Evolutionary conservation across 2,329 filamentous ascomycete species (phyloP), one percentile per base, ranked within the genome.

Genomic region (Botrytis cinerea): DNA sequence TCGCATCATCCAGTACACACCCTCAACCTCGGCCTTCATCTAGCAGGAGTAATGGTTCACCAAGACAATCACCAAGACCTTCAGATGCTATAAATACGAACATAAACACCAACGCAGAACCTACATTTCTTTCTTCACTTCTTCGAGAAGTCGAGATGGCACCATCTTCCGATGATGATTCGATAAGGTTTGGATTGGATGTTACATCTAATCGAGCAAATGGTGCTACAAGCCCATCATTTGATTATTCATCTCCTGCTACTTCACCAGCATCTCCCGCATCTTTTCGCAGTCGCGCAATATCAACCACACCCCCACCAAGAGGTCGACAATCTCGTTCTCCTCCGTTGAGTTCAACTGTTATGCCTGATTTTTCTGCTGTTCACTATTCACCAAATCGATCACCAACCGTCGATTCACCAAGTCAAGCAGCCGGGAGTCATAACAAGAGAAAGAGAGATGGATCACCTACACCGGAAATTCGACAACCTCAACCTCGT

Each of bases 121-220:
- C 94, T 12, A 95, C 93, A 9, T 95, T 98, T 80, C 86, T 98
- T 12, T 93, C 94, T 38, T 95, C 94, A 0, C 85, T 98, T 10
- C 84, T 98, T 68, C 94, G 93, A 80, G 95, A 98, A 82, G 93
- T 98, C 1, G 94, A 97, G 75, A 88, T 87, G 82, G 87, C 54
- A 86, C 82, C 87, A 72, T 82, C 84, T 4, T 87, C 87, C 0
- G 89, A 91, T 72, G 89, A 91, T 69, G 88, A 90, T 71, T 84
- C 71, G 16, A 67, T 75, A n/a, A 75, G 79, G 73, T 74, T 77
- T 57, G 72, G 67, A 43, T 75, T 77, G 28, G 77, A 75, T 68
- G 71, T 75, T 48, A 76, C 74, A 20, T 75, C 76, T 32, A 63
- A 60, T 66, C 76, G 72, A 32, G 75, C 78, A 38, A 75, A 77